Conservation (phyloP, 805 yeast genomes). For the Ogataea haglerorum region DNA sequence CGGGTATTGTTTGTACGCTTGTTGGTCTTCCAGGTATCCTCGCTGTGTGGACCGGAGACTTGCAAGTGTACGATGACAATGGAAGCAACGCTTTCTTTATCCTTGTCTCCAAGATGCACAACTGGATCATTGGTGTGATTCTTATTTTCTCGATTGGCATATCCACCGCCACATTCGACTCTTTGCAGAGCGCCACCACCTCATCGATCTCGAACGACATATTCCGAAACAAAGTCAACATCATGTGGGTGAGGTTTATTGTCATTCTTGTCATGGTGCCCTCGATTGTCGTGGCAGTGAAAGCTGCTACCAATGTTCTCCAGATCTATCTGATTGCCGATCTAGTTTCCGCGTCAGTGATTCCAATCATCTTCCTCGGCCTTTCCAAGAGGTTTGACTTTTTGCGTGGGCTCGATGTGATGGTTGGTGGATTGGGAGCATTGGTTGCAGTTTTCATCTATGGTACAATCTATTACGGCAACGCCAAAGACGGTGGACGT, state of each 20-base stretch:
- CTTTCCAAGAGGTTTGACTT: conserved; percentile 64
- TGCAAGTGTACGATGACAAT: conserved; percentile 47
- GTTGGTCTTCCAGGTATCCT: conserved; percentile 82
- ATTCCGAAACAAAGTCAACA: conserved; percentile 73
- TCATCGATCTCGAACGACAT: conserved; percentile 87
- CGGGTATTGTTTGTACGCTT: conserved; percentile 60
- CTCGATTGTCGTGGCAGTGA: conserved; percentile 75
- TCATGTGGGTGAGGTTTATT: conserved; percentile 62
- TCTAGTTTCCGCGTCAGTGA: conserved; percentile 78
- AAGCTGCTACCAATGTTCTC: conserved; percentile 76
- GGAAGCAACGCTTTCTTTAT: conserved; percentile 72
- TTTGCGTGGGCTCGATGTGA: conserved; percentile 74
- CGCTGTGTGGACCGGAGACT: conserved; percentile 86
- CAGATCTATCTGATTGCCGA: conserved; percentile 91
- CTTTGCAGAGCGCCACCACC: conserved; percentile 82
- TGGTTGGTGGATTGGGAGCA: conserved; percentile 83
- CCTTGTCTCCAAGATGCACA: conserved; percentile 67
- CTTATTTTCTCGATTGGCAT: conserved; percentile 68
- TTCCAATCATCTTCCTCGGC: conserved; percentile 82
- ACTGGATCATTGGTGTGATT: conserved; percentile 83
- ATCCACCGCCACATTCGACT: conserved; percentile 87
- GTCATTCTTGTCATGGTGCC: conserved; percentile 84
- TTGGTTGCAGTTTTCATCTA: conserved; percentile 74
- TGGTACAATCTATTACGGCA: conserved; percentile 75
- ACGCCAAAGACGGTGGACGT: conserved; percentile 73